Evolutionary conservation across 2,329 filamentous ascomycete species (phyloP).

Genomic region (Didymella sp.): DNA sequence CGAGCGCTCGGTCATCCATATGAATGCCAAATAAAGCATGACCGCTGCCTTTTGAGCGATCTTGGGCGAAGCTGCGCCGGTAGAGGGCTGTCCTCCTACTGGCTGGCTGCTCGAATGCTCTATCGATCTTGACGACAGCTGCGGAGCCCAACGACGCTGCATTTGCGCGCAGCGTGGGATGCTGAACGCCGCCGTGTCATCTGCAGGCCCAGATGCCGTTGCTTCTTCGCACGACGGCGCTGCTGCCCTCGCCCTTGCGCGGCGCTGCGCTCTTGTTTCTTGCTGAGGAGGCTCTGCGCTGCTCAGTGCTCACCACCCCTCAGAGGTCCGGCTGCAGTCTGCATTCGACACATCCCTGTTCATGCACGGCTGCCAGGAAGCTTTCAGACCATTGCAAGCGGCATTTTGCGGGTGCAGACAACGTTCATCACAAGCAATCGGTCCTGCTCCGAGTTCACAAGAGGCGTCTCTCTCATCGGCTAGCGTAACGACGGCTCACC

Average conservation of each 20-base stretch:
- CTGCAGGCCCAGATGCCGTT: constrained; percentile 9
- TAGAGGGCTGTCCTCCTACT: constrained; percentile 24
- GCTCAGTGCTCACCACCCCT: constrained; percentile 14
- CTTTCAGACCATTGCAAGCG: constrained; percentile 22
- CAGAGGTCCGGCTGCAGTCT: constrained; percentile 21
- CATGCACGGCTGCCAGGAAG: constrained; percentile 16
- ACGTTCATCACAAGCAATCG: constrained; percentile 27
- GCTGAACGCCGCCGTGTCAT: constrained; percentile 12
- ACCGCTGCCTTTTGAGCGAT: constrained; percentile 21
- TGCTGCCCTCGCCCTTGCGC: constrained; percentile 1
- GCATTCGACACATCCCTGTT: constrained; percentile 18
- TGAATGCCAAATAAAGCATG: constrained; percentile 25
- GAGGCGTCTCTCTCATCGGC: constrained; percentile 14
- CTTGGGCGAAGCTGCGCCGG: constrained; percentile 21
- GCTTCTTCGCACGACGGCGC: constrained; percentile 17
- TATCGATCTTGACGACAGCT: constrained; percentile 24
- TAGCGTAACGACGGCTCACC: constrained; percentile 17
- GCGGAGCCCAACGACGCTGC: constrained; percentile 20
- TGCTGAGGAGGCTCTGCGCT: constrained; percentile 19
- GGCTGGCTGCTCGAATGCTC: constrained; percentile 18
- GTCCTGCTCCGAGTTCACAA: constrained; percentile 30
- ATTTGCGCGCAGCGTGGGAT: constrained; percentile 23
- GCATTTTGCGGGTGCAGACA: constrained; percentile 20
- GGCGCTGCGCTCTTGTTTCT: neutral
- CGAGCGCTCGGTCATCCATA: constrained; percentile 23